Evolutionary conservation across 2,329 filamentous ascomycete species (phyloP).

Genomic region (Pyrenochaeta sp.): DNA sequence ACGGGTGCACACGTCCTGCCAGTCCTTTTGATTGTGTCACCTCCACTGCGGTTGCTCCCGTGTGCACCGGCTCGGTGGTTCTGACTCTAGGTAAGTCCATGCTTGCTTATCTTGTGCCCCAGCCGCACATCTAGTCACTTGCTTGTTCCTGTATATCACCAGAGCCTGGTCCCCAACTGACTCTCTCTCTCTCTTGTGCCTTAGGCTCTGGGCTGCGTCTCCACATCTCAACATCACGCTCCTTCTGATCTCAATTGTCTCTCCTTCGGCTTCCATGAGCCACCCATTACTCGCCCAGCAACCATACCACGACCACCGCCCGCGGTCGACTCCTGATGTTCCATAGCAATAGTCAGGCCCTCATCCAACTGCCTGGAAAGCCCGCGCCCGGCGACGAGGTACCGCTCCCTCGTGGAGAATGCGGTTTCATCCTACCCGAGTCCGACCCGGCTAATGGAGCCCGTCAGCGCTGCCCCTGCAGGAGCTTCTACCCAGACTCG

Average conservation of each 20-base stretch:
- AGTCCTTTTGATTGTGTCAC: slow-evolving; percentile 35
- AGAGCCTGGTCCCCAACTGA: slow-evolving; percentile 36
- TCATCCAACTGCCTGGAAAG: slow-evolving; percentile 42
- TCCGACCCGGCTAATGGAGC: slow-evolving; percentile 29
- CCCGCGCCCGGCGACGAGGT: slow-evolving; percentile 35
- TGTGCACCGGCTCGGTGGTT: slow-evolving; percentile 31
- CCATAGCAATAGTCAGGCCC: slow-evolving; percentile 43
- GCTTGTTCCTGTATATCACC: slow-evolving; percentile 41
- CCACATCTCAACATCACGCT: slow-evolving; percentile 7
- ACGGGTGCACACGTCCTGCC: slow-evolving; percentile 32
- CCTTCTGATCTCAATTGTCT: slow-evolving; percentile 13
- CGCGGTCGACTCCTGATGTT: slow-evolving; percentile 48
- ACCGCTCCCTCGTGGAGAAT: slow-evolving; percentile 51
- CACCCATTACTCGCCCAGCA: slow-evolving; percentile 29
- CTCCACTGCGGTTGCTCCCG: slow-evolving; percentile 43
- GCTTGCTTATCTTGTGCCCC: slow-evolving; percentile 46
- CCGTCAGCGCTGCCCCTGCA: slow-evolving; percentile 55
- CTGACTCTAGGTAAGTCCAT: slow-evolving; percentile 26
- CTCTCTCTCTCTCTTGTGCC: slow-evolving; percentile 3
- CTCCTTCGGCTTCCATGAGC: slow-evolving; percentile 45
- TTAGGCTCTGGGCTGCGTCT: slow-evolving; percentile 22
- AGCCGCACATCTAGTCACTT: slow-evolving; percentile 31
- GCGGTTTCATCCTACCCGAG: slow-evolving; percentile 45
- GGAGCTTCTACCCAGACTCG: slow-evolving; percentile 53
- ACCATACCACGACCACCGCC: slow-evolving; percentile 34